phyloP scores from a whole-genome alignment of 2,329 filamentous ascomycete species.

The Phaeosphaeria sp. region DNA sequence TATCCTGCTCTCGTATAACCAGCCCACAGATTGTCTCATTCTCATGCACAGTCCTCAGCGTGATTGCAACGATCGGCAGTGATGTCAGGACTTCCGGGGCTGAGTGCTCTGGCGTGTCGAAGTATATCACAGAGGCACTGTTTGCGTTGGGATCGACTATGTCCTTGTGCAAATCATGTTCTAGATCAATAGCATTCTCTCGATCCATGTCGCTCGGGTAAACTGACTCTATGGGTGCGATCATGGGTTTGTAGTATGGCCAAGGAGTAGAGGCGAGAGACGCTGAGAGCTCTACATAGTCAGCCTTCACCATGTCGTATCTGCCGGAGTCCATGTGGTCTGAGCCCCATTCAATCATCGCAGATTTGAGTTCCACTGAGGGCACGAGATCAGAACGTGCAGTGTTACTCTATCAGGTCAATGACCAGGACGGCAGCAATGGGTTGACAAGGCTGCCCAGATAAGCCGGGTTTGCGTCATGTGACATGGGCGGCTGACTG shows the following conservation, averaged over 20 bases:
- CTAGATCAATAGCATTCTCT: neutral
- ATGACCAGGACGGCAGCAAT: no score
- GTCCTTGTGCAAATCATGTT: no score
- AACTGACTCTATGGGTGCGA: neutral
- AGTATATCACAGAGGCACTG: no score
- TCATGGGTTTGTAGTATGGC: neutral
- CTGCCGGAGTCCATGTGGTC: no score
- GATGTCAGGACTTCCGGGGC: neutral
- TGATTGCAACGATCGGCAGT: neutral
- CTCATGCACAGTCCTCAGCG: constrained; percentile 1
- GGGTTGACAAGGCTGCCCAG: neutral
- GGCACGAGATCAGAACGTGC: no score
- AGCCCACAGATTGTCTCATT: constrained; percentile 3
- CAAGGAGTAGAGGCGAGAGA: neutral
- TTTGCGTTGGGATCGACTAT: no score
- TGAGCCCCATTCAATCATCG: no score
- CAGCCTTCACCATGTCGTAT: no score
- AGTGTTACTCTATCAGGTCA: no score
- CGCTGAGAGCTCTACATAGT: no score
- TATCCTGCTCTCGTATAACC: neutral
- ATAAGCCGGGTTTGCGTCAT: neutral
- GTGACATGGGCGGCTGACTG: neutral
- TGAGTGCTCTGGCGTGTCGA: neutral
- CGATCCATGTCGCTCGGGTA: neutral
- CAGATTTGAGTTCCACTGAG: neutral